Percentiles rank a stretch among this genome's conserved stretches.
phyloP scores from a whole-genome alignment of 2,329 filamentous ascomycete species.

The Pseudogymnoascus sp. region DNA sequence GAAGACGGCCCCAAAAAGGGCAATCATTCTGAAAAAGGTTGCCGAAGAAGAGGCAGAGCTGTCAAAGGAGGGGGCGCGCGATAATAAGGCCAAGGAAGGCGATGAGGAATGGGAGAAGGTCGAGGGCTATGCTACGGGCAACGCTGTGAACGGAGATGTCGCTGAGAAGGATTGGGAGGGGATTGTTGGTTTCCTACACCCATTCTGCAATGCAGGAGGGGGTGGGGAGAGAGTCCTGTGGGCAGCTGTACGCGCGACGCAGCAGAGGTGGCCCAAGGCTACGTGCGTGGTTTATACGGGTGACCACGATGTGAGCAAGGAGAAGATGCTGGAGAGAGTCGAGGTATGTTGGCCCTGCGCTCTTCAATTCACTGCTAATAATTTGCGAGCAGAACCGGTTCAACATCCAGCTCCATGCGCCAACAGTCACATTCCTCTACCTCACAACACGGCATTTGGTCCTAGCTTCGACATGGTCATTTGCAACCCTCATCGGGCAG shows the following conservation, averaged over 20 bases:
- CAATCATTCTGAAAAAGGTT: conserved; percentile 23
- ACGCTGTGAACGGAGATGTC: conserved; percentile 36
- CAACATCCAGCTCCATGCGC: conserved; percentile 81
- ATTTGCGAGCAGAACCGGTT: conserved; percentile 63
- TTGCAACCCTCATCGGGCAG: conserved; percentile 90
- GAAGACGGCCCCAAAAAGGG: conserved; percentile 16
- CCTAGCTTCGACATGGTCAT: conserved; percentile 78
- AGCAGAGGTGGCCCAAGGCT: conserved; percentile 79
- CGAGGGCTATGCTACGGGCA: conserved; percentile 44
- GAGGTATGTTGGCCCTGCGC: conserved; percentile 42
- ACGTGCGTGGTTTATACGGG: conserved; percentile 93
- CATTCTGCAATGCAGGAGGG: conserved; percentile 95
- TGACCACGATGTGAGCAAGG: conserved; percentile 81
- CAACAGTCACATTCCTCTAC: conserved; percentile 82
- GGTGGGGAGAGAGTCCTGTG: conserved; percentile 94
- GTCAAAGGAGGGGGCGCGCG: conserved; percentile 7
- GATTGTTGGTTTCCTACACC: conserved; percentile 93
- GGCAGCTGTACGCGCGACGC: conserved; percentile 88
- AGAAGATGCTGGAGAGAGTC: conserved; percentile 68
- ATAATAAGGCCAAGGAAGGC: conserved; percentile 29
- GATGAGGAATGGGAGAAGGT: conserved; percentile 56
- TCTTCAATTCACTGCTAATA: neutral
- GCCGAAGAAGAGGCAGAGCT: conserved; percentile 7
- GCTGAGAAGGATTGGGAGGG: conserved; percentile 64
- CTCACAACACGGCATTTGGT: conserved; percentile 82